Conservation (phyloP, 2,329 filamentous ascomycete species). For the Scopulariopsis brevicaulis region DNA sequence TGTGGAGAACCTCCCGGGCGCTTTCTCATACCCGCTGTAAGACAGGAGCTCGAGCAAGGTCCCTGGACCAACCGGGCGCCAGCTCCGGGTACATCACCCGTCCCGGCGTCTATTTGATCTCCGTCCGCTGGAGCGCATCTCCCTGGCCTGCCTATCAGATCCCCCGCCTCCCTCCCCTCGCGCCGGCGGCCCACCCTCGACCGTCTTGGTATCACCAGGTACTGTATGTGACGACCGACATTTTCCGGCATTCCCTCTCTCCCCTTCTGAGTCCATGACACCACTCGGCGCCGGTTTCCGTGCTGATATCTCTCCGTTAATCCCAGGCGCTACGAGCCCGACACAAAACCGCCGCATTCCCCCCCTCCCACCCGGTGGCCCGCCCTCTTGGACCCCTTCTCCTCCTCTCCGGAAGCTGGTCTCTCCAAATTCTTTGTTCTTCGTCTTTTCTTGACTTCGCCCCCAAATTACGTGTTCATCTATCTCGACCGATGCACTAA, state of each 20-base stretch:
- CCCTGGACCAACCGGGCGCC: constrained; percentile 2
- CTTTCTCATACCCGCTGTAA: background rate
- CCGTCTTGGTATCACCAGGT: constrained; percentile 5
- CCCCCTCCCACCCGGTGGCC: constrained; percentile 18
- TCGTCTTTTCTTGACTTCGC: constrained; percentile 5
- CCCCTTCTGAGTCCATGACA: constrained; percentile 14
- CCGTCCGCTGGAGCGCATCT: constrained; percentile 24
- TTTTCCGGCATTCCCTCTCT: constrained; percentile 16
- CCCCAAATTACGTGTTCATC: constrained; percentile 1
- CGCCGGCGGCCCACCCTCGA: background rate
- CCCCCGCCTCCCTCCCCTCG: background rate
- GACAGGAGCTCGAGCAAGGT: background rate
- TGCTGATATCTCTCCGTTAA: constrained; percentile 10
- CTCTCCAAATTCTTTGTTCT: constrained; percentile 26
- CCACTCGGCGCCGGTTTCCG: background rate
- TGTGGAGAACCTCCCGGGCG: background rate
- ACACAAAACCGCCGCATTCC: constrained; percentile 25
- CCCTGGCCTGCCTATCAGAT: constrained; percentile 33
- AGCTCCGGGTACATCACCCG: background rate
- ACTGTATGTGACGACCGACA: constrained; percentile 20
- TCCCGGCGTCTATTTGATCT: constrained; percentile 31
- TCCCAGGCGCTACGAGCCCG: constrained; percentile 3
- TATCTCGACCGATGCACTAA: background rate
- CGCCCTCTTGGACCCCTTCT: constrained; percentile 19
- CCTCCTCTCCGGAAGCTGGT: constrained; percentile 42